phyloP scores from a whole-genome alignment of 2,329 filamentous ascomycete species.

The Chrysoporthe austroafricana region DNA sequence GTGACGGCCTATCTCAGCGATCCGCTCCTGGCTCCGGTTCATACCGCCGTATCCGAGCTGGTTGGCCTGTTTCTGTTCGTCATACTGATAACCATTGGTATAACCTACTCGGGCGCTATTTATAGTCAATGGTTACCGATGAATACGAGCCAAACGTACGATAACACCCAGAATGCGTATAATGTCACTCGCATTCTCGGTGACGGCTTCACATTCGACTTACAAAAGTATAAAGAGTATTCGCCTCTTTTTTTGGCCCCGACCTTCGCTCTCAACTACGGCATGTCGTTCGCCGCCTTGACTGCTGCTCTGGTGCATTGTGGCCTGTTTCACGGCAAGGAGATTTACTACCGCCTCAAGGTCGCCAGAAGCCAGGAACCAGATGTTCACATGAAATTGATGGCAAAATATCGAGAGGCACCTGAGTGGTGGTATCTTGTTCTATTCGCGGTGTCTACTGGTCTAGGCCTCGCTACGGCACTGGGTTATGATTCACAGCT shows the following conservation, averaged over 20 bases:
- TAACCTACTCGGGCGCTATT: conserved; percentile 50
- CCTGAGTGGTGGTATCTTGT: conserved; percentile 60
- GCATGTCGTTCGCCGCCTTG: conserved; percentile 58
- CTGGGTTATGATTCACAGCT: conserved; percentile 53
- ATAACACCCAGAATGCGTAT: conserved; percentile 58
- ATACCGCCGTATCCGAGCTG: conserved; percentile 48
- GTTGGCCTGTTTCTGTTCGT: conserved; percentile 46
- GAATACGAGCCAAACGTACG: conserved; percentile 57
- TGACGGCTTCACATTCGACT: conserved; percentile 51
- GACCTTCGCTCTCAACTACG: conserved; percentile 51
- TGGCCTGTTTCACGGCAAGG: conserved; percentile 45
- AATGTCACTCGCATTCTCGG: conserved; percentile 57
- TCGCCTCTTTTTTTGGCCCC: conserved; percentile 58
- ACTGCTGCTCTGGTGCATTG: conserved; percentile 47
- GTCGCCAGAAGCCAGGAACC: conserved; percentile 50
- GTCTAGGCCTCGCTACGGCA: conserved; percentile 49
- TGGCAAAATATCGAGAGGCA: conserved; percentile 55
- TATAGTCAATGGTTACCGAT: conserved; percentile 60
- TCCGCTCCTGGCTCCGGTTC: conserved; percentile 40
- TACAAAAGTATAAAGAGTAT: conserved; percentile 55
- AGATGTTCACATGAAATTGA: conserved; percentile 56
- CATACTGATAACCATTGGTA: conserved; percentile 49
- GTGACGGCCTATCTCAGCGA: conserved; percentile 39
- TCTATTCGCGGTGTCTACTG: conserved; percentile 50
- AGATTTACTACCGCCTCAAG: conserved; percentile 50